Conservation (phyloP, 805 yeast species). For the Wickerhamiella kazuoi region DNA sequence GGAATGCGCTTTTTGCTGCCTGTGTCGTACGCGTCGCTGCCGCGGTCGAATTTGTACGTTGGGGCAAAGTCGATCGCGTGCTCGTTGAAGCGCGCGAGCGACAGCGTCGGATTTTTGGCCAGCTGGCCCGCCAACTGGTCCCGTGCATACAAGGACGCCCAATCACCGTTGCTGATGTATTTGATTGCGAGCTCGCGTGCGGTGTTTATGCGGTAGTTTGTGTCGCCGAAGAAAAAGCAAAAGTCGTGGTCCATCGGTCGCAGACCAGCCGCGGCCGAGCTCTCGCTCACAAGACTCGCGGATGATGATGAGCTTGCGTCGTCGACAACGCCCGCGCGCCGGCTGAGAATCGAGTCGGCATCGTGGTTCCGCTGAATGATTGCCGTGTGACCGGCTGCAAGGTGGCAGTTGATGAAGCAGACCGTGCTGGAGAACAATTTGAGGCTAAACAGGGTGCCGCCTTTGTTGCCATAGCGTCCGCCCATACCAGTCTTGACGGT, state of each 20-base stretch:
- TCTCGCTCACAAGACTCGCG: background rate
- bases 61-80: slow-evolving; percentile 68
- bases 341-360: slow-evolving; percentile 49
- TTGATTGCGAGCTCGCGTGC: slow-evolving; percentile 53
- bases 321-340: slow-evolving; percentile 13
- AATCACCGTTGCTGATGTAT: slow-evolving; percentile 32
- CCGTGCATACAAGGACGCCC: slow-evolving; percentile 35
- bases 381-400: slow-evolving; percentile 83
- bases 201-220: slow-evolving; percentile 66
- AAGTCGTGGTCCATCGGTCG: slow-evolving; percentile 59
- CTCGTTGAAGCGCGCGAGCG: slow-evolving; percentile 66
- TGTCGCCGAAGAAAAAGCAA: slow-evolving; percentile 83
- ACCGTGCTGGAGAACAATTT: slow-evolving; percentile 47
- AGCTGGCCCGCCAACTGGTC: slow-evolving; percentile 74
- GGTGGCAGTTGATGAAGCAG: slow-evolving; percentile 70
- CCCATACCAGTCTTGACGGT: slow-evolving; percentile 86
- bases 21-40: slow-evolving; percentile 65
- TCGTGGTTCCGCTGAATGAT: slow-evolving; percentile 73
- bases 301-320: background rate
- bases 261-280: background rate
- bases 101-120: slow-evolving; percentile 43
- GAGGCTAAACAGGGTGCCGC: slow-evolving; percentile 60
- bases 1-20: slow-evolving; percentile 87
- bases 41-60: slow-evolving; percentile 86
- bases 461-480: slow-evolving; percentile 64